These are phyloP conservation scores for Metschnikowia lochheadii DNA, from an alignment of 805 yeast genomes.

Conservation along the genomic window DNA sequence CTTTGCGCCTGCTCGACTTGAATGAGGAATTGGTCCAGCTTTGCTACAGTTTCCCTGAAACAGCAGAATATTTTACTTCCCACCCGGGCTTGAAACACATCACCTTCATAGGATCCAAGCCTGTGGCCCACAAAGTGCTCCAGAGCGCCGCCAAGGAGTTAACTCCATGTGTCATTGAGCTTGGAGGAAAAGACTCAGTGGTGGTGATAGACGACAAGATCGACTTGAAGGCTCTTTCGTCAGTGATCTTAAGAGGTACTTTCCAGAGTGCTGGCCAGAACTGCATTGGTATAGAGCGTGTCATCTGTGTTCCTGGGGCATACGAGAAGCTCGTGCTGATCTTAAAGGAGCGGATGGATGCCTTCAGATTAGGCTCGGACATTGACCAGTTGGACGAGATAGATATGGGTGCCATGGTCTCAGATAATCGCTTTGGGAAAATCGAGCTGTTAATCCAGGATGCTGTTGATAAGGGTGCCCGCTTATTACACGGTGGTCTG, in stretches of 20 bases:
- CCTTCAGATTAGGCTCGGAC: slow-evolving; percentile 79
- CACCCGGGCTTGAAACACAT: slow-evolving; percentile 82
- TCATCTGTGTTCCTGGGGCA: slow-evolving; percentile 68
- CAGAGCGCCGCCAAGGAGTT: slow-evolving; percentile 78
- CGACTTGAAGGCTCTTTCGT: slow-evolving; percentile 50
- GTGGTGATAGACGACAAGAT: slow-evolving; percentile 79
- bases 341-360: slow-evolving; percentile 53
- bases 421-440: slow-evolving; percentile 65
- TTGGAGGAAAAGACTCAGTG: slow-evolving; percentile 95
- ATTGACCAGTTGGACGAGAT: slow-evolving; percentile 87
- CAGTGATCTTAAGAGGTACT: slow-evolving; percentile 88
- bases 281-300: slow-evolving; percentile 96
- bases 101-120: slow-evolving; percentile 94
- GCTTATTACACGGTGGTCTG: slow-evolving; percentile 73
- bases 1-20: slow-evolving; percentile 68
- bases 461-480: slow-evolving; percentile 82
- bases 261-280: slow-evolving; percentile 98
- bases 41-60: slow-evolving; percentile 83
- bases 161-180: slow-evolving; percentile 92
- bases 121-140: slow-evolving; percentile 86
- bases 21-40: slow-evolving; percentile 84
- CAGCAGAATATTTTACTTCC: slow-evolving; percentile 80
- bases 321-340: slow-evolving; percentile 61
- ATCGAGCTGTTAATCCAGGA: slow-evolving; percentile 65
- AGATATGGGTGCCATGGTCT: slow-evolving; percentile 95